Base-by-base conservation (phyloP, 2,329 filamentous ascomycete genomes). In the Aspergillus ruber region DNA sequence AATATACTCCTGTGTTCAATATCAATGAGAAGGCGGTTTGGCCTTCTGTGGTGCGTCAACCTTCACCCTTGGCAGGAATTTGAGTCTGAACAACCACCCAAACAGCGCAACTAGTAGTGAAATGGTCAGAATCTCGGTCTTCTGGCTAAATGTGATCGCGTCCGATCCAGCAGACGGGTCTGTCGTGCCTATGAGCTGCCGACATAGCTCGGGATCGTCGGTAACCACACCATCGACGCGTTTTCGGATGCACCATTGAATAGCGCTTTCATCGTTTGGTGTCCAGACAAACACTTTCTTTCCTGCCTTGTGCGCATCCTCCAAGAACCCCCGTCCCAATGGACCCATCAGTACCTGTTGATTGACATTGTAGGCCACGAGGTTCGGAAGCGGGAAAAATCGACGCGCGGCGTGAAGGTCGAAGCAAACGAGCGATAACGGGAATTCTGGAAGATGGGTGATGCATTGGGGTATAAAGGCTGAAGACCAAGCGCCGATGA, bases 401-500 rank as follows among this genome's bases (percentile, higher is more conserved):
- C 84, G 77, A 8, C 80, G 75, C 1, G 90, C 86, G 67, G 90
- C 87, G 32, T 56, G 49, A 8, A 72, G 54, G 32, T 71, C 69
- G 47, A 67, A 67, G 32, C 70, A 67, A 50, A 75, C 73, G 25
- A 76, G 60, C 3, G 61, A 54, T n/a, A 70, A 56, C 3, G 64
- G 57, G 43, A 64, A 72, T 7, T 43, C 50, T 4, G 69, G 66
- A 3, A 73, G 77, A 61, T 84, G 74, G 35, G 76, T 67, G 44
- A 75, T 72, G 57, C 81, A 82, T 3, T 85, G 71, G 6, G 82
- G 77, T 15, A 95, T 73, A 68, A 85, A 90, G 58, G 81, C 81
- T 15, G 82, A 78, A 44, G 84, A 83, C 91, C 91, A 96, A 63
- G 84, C 86, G 40, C 90, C 91, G 1, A 95, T 73, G 0, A 94